Percentiles rank a stretch among this genome's conserved stretches.
These are phyloP conservation scores for Malassezia caprae DNA, from an alignment of 1,284 basidiomycete genomes.

Conservation along the genomic window DNA sequence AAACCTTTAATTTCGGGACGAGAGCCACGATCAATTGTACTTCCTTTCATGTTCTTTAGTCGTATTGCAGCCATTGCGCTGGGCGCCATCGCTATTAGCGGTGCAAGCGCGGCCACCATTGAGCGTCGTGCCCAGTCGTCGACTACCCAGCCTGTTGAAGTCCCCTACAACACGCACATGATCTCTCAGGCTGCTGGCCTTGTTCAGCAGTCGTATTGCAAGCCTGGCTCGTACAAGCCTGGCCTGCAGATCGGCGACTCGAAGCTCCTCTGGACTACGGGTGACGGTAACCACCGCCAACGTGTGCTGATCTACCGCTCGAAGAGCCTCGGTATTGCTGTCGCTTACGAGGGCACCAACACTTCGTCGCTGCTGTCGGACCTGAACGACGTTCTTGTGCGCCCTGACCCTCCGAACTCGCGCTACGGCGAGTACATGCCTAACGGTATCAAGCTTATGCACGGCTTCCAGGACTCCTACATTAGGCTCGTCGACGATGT, in stretches of 20 bases:
- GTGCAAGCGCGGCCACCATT: not conserved
- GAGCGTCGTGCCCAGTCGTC: slow-evolving; percentile 2
- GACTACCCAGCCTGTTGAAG: slow-evolving; percentile 1
- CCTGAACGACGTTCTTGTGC: slow-evolving; percentile 26
- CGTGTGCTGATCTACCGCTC: slow-evolving; percentile 29
- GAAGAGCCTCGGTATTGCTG: slow-evolving; percentile 23
- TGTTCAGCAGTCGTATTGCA: slow-evolving; percentile 13
- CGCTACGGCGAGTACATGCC: slow-evolving; percentile 22
- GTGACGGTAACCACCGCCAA: slow-evolving; percentile 27
- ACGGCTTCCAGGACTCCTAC: slow-evolving; percentile 39
- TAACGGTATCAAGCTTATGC: slow-evolving; percentile 19
- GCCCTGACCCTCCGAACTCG: slow-evolving; percentile 18
- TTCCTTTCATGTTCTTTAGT: not conserved
- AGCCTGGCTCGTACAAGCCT: not conserved
- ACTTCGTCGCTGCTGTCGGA: slow-evolving; percentile 22
- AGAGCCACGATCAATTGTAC: too few relatives aligned
- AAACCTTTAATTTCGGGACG: too few relatives aligned
- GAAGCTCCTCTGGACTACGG: slow-evolving; percentile 26
- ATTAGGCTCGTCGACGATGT: slow-evolving; percentile 23
- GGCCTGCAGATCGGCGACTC: slow-evolving; percentile 21
- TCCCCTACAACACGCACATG: not conserved
- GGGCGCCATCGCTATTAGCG: not conserved
- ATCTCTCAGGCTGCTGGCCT: slow-evolving; percentile 14
- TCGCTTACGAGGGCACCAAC: slow-evolving; percentile 35
- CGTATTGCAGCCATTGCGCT: not conserved